A percentile compares a stretch with the other conserved stretches of the same genome.
phyloP scores from a whole-genome alignment of 1,284 basidiomycete genomes.

The Athelia sp. region DNA sequence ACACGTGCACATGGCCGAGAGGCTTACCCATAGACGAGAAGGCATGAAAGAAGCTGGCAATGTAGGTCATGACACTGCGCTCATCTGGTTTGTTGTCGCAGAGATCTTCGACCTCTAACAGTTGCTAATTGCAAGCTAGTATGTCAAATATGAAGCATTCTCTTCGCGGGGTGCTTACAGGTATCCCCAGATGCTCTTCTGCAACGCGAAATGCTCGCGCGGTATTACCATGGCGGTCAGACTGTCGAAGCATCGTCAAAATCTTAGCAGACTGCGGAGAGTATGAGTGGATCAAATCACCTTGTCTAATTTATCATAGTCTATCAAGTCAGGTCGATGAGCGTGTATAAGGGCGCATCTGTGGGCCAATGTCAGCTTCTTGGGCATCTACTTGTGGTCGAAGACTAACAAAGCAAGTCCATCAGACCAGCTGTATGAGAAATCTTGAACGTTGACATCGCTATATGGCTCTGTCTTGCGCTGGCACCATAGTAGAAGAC shows the following conservation, averaged over 20 bases:
- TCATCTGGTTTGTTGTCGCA: constrained; percentile 93
- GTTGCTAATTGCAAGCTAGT: constrained; percentile 53
- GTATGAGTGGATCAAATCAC: constrained; percentile 28
- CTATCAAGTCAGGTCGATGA: constrained; percentile 91
- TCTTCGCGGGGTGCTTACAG: constrained; percentile 53
- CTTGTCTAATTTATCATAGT: constrained; percentile 84
- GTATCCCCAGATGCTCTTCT: constrained; percentile 82
- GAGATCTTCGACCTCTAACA: constrained; percentile 96
- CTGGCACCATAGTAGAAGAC: constrained; percentile 95
- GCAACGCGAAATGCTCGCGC: constrained; percentile 84
- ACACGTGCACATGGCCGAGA: no score
- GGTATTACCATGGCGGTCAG: constrained; percentile 78
- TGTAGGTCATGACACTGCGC: constrained; percentile 92
- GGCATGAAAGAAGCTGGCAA: constrained; percentile 96
- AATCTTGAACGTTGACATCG: constrained; percentile 92
- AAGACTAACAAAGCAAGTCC: constrained; percentile 87
- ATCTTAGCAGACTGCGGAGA: background rate
- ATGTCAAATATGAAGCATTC: constrained; percentile 1
- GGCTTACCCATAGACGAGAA: constrained; percentile 90
- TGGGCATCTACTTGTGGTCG: background rate
- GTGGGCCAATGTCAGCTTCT: constrained; percentile 9
- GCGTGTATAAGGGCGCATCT: constrained; percentile 97
- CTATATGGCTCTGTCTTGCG: constrained; percentile 90
- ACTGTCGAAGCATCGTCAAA: constrained; percentile 29
- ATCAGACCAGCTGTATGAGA: constrained; percentile 89